Evolutionary conservation across 2,329 filamentous ascomycete species (phyloP), one percentile per base, ranked within the genome.

Genomic region (Blumeria hordei): DNA sequence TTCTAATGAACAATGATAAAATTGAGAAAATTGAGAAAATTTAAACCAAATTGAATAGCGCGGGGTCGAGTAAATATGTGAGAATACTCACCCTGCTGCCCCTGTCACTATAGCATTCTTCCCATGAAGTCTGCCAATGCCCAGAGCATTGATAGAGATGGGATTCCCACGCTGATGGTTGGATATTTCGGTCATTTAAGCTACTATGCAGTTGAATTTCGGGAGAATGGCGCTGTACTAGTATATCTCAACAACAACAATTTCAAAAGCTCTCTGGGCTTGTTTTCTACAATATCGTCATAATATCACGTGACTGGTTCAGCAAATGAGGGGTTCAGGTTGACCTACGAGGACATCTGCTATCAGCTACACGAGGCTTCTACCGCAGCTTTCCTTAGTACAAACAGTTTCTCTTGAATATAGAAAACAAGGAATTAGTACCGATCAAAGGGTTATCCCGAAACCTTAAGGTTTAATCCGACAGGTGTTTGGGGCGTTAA

Each of bases 81-180:
- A 39, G 43, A 14, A 34, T 7, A 68, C 74, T 66, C 71, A 83
- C 80, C 80, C 79, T 63, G 78, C 81, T 59, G 78, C 81, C 62
- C 81, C 81, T 39, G 81, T 85, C 64, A 85, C 72, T 63, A 85
- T 64, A 6, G 67, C 64, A 57, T 69, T 68, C 58, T 67, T 68
- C 41, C 65, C 64, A 58, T 61, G 58, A 35, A 66, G 56, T 59
- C 64, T 62, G 56, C 65, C 65, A 61, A 66, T 65, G n/a, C 59
- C 60, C 53, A 66, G 55, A 56, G 64, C 64, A 59, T 67, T 67
- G 59, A 65, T 66, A 52, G 64, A 66, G 21, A 59, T 59, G 50
- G 60, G 53, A 37, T 55, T 57, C 56, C 57, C 37, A 35, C 55
- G 55, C 57, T 60, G 55, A 56, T 59, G 56, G 47, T 59, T 43